Conservation (phyloP, 2,329 filamentous ascomycete species). For the Colletotrichum truncatum region DNA sequence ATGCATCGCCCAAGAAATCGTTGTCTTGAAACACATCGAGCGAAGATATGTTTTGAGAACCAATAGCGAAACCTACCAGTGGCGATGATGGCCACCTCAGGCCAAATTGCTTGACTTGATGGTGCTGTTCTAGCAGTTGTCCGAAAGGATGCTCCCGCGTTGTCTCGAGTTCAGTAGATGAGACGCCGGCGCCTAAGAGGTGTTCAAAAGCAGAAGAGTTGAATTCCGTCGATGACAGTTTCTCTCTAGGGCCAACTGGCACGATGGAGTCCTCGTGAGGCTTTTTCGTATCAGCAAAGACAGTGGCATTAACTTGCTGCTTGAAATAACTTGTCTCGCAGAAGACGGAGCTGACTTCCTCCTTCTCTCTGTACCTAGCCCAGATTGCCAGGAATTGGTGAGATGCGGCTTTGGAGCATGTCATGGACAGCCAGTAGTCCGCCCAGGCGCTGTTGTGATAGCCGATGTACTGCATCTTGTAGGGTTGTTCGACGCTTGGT, state of each 20-base stretch:
- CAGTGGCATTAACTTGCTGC: slow-evolving; percentile 51
- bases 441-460: slow-evolving; percentile 46
- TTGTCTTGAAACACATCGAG: slow-evolving; percentile 25
- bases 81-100: slow-evolving; percentile 36
- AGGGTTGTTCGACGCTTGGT: slow-evolving; percentile 27
- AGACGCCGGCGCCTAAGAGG: slow-evolving; percentile 40
- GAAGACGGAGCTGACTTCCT: slow-evolving; percentile 46
- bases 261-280: slow-evolving; percentile 29
- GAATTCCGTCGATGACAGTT: slow-evolving; percentile 38
- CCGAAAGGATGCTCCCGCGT: slow-evolving; percentile 36
- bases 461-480: slow-evolving; percentile 50
- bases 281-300: slow-evolving; percentile 33
- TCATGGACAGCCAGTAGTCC: slow-evolving; percentile 40
- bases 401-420: slow-evolving; percentile 42
- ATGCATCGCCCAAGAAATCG: slow-evolving; percentile 24
- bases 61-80: slow-evolving; percentile 46
- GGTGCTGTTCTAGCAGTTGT: slow-evolving; percentile 36
- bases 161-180: not conserved
- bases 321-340: slow-evolving; percentile 55
- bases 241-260: slow-evolving; percentile 1
- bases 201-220: slow-evolving; percentile 46
- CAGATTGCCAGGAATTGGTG: slow-evolving; percentile 49
- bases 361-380: not conserved
- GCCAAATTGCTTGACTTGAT: slow-evolving; percentile 15
- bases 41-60: not conserved